These are phyloP conservation scores for Tranzscheliella williamsii DNA, from an alignment of 1,284 basidiomycete genomes.

Conservation along the genomic window DNA sequence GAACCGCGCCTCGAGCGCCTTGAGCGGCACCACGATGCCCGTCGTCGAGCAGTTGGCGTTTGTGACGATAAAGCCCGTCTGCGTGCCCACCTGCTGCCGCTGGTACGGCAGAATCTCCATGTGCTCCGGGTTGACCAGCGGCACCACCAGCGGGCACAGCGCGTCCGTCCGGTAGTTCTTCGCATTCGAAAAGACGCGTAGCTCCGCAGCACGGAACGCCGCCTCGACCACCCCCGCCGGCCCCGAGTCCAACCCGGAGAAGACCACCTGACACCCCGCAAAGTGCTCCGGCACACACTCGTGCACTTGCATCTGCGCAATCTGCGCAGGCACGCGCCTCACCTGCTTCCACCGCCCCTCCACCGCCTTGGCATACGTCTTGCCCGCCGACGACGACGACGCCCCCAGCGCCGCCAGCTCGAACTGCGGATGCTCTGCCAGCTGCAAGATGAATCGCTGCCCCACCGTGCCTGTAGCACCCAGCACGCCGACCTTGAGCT, in stretches of 20 bases:
- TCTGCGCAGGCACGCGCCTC: slow-evolving; percentile 72
- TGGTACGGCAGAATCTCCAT: slow-evolving; percentile 84
- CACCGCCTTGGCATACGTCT: slow-evolving; percentile 75
- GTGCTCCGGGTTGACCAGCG: slow-evolving; percentile 89
- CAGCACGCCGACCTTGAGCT: slow-evolving; percentile 84
- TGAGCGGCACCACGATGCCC: slow-evolving; percentile 86
- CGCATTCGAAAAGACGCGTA: slow-evolving; percentile 96
- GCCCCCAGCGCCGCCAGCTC: slow-evolving; percentile 84
- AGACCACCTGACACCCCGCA: slow-evolving; percentile 81
- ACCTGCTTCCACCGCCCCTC: slow-evolving; percentile 83
- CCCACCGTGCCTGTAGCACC: slow-evolving; percentile 79
- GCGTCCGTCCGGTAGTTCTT: slow-evolving; percentile 95
- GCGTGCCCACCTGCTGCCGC: slow-evolving; percentile 65
- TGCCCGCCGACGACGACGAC: slow-evolving; percentile 83
- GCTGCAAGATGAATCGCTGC: slow-evolving; percentile 78
- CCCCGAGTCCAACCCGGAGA: slow-evolving; percentile 92
- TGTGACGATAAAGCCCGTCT: slow-evolving; percentile 90
- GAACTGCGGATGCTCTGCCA: slow-evolving; percentile 89
- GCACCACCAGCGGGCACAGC: slow-evolving; percentile 93
- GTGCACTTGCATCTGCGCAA: slow-evolving; percentile 73
- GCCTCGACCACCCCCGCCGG: slow-evolving; percentile 92
- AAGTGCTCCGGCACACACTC: slow-evolving; percentile 82
- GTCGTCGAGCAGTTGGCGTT: slow-evolving; percentile 99
- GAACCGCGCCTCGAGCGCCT: slow-evolving; percentile 87
- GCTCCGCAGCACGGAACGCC: slow-evolving; percentile 82